Percentiles rank a stretch among this genome's conserved stretches.
Evolutionary conservation across 176 grass and related monocot species (phyloP).

Genomic region (Calamus simplicifolius): DNA sequence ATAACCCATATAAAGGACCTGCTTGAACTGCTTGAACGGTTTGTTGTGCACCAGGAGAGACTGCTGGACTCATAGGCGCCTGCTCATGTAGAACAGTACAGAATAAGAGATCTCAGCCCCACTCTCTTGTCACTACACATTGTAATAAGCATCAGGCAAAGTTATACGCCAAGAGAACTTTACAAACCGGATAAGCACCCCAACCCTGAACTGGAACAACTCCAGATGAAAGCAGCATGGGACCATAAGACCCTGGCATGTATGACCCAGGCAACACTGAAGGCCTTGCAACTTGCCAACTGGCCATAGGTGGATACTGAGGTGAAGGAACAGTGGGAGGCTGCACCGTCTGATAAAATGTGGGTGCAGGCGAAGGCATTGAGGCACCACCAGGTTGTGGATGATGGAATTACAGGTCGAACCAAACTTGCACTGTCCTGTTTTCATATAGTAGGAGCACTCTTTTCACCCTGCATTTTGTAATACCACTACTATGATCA

Average conservation of each 20-base stretch:
- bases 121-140: no score
- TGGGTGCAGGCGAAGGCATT: background rate
- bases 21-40: conserved; percentile 50
- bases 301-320: conserved; percentile 50
- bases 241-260: conserved; percentile 50
- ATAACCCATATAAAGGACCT: conserved; percentile 42
- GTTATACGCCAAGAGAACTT: no score
- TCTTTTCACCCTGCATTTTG: conserved; percentile 75
- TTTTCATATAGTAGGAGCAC: conserved; percentile 85
- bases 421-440: conserved; percentile 84
- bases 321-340: conserved; percentile 24
- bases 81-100: background rate
- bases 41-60: conserved; percentile 47
- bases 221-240: conserved; percentile 66
- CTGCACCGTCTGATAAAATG: no score
- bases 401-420: conserved; percentile 49
- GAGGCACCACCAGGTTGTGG: no score
- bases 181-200: conserved; percentile 76
- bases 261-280: conserved; percentile 37
- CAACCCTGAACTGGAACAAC: conserved; percentile 76
- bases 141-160: no score
- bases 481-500: no score
- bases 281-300: conserved; percentile 65
- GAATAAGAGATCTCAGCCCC: no score
- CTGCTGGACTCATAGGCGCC: conserved; percentile 43